Evolutionary conservation across 2,329 filamentous ascomycete genomes (phyloP).

Genomic region (Fusarium marasasianum): DNA sequence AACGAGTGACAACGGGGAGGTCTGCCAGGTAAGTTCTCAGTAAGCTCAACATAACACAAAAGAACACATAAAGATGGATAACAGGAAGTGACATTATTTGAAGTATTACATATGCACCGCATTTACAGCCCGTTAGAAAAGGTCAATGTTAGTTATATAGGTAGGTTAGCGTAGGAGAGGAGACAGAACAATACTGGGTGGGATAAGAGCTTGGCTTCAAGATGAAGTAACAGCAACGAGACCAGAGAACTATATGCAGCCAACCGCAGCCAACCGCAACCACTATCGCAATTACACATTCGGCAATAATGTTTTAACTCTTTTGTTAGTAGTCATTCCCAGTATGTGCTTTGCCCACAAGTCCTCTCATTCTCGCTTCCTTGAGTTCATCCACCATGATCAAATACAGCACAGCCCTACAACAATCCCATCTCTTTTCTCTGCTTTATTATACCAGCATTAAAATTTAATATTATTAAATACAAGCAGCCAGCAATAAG

Average conservation of each 20-base stretch:
- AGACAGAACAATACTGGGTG: background rate
- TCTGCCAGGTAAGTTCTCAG: background rate
- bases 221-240: background rate
- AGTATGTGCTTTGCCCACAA: no score
- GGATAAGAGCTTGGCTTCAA: no score
- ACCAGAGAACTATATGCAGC: background rate
- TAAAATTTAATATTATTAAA: background rate
- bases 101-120: rapidly evolving
- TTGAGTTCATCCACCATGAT: no score
- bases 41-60: background rate
- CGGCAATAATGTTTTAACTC: no score
- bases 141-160: background rate
- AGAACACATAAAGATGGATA: background rate
- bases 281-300: no score
- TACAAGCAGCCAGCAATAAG: background rate
- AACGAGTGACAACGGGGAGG: background rate
- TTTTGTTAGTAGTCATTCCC: no score
- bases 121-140: background rate
- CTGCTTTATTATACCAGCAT: background rate
- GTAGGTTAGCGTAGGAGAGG: background rate
- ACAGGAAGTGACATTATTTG: background rate
- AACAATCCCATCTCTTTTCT: background rate
- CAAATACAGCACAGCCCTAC: background rate
- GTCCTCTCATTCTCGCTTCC: no score
- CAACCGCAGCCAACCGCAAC: no score